These are phyloP conservation scores for Leishmania mexicana DNA, from an alignment of 208 protist species.

Conservation along the genomic window DNA sequence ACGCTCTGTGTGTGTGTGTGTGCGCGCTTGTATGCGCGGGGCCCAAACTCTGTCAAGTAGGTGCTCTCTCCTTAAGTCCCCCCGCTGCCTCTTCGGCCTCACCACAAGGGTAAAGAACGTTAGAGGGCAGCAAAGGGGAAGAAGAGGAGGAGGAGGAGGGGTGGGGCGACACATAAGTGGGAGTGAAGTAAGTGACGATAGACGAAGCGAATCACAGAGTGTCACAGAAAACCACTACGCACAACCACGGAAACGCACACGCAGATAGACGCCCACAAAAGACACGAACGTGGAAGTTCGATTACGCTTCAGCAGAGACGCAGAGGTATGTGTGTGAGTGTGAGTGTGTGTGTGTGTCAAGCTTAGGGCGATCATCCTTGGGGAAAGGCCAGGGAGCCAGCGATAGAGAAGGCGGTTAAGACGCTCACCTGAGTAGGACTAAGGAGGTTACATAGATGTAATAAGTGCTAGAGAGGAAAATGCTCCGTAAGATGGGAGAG, in stretches of 20 bases:
- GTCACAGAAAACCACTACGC: neutral
- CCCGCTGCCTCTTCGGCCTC: neutral
- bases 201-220: neutral
- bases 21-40: neutral
- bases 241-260: neutral
- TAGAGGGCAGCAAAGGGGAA: neutral
- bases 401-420: neutral
- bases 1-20: neutral
- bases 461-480: neutral
- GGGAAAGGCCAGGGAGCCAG: too few relatives aligned
- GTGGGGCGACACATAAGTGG: neutral
- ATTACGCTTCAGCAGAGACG: neutral
- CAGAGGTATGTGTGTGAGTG: neutral
- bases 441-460: neutral
- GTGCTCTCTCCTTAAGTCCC: neutral
- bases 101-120: neutral
- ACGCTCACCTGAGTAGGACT: neutral
- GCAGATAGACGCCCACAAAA: neutral
- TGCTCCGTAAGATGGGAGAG: neutral
- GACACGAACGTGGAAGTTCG: neutral
- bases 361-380: neutral
- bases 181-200: neutral
- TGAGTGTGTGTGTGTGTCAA: neutral
- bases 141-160: too few relatives aligned
- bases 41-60: neutral